A percentile compares a stretch with the other conserved stretches of the same genome.
Conservation (phyloP, 2,329 filamentous ascomycete species). For the Macrophomina tecta region DNA sequence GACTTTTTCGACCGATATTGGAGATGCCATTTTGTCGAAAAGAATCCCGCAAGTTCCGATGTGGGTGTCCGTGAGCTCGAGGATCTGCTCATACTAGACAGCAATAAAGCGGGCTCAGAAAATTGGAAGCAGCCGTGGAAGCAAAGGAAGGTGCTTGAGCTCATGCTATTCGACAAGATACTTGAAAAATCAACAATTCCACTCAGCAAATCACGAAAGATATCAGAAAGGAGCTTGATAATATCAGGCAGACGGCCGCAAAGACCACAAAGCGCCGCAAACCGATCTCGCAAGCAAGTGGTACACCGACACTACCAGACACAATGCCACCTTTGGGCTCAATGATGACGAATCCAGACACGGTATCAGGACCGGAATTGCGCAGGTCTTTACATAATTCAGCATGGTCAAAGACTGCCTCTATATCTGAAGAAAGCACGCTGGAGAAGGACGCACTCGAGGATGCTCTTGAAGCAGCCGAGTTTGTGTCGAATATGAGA, state of each 20-base stretch:
- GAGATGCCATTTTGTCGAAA: constrained; percentile 38
- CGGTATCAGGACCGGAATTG: too few species aligned
- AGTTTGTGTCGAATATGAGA: neutral
- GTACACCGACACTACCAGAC: too few species aligned
- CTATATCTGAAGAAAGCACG: too few species aligned
- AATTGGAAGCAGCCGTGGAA: constrained; percentile 30
- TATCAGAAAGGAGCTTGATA: neutral
- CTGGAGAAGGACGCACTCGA: neutral
- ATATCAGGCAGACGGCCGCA: neutral
- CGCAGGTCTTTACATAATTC: too few species aligned
- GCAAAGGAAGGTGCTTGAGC: constrained; percentile 40
- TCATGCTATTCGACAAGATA: constrained; percentile 35
- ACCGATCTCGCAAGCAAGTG: too few species aligned
- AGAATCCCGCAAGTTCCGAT: neutral
- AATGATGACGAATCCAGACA: too few species aligned
- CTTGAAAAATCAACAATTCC: constrained; percentile 27
- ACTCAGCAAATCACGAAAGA: neutral
- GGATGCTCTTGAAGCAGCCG: constrained; percentile 28
- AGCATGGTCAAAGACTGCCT: too few species aligned
- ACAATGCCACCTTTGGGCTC: too few species aligned
- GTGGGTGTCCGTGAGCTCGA: neutral
- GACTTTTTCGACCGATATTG: constrained; percentile 44
- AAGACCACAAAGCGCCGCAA: too few species aligned
- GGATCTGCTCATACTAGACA: too few species aligned
- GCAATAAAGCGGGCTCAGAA: too few species aligned